Base-by-base conservation (phyloP, 2,329 filamentous ascomycete genomes). In the Dactylella cylindrospora region DNA sequence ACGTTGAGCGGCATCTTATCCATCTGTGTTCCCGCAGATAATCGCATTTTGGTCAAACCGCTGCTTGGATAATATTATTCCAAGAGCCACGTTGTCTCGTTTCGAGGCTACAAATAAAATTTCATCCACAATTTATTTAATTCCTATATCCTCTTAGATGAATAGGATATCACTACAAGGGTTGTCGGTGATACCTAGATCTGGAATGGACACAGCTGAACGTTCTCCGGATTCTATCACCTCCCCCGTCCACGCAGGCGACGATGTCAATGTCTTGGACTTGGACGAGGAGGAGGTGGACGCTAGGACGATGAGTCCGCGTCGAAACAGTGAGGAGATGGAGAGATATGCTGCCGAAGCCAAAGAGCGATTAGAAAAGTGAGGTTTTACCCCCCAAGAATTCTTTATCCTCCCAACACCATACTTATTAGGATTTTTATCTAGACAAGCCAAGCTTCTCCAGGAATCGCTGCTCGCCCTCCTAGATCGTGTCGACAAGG, bases 241-340 rank as follows among this genome's bases (percentile, higher is more conserved):
- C 25, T 64, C 59, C 3, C 59, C 59, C 26, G 35, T 62, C 19
- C 59, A 64, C 29, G 45, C 50, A 25, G 52, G 52, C 38, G 59
- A 64, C 36, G 59, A 64, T 33, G 52, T 55, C 32, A 51, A 55
- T 45, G 51, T 64, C 25, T 45, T 64, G 7, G 51, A 64, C 22
- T 17, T 64, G 5, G 80, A 88, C 65, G 86, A 90, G 19, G 86
- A 89, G 72, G 59, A 64, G 9, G 44, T 57, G 26, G 90, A 96
- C 72, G 90, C 93, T 64, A 79, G 91, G 70, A 87, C 89, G 64
- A 97, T 98, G 91, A 96, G 90, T 72, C 91, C 91, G 2, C 79
- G 91, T 68, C 79, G 91, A 69, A 95, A 89, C 66, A 94, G 85
- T 69, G 89, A 93, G 70, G 91, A 97, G 71, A 81, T 96, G 49